Base-by-base conservation (phyloP, 2,329 filamentous ascomycete species). In the Claviceps humidiphila region DNA sequence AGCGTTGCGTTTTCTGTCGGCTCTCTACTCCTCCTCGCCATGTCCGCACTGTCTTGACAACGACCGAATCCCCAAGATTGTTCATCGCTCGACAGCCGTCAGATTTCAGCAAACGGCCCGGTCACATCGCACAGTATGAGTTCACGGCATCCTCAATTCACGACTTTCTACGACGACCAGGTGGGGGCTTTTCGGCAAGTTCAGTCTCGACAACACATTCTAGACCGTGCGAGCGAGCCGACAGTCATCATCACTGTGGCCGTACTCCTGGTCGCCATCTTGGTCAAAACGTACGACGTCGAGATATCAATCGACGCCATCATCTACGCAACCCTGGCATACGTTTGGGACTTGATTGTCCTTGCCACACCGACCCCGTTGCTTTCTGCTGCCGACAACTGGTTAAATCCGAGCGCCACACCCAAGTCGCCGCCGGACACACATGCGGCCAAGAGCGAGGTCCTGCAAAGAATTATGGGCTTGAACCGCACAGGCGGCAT, bases 331-430 rank as follows among this genome's bases (percentile, higher is more conserved):
- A 43, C 65, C 14, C 60, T 58, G 53, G 69, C 74, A 58, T 63
- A 81, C 50, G 61, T 81, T 40, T 87, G 84, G 82, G 77, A 85
- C 66, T 64, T 65, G 26, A 55, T 84, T 34, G 75, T 87, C 51
- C 72, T 73, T 56, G 49, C 77, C 37, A 74, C 75, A 14, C 85
- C 85, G 1, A 70, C 74, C 16, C 67, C 69, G 26, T 60, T 85
- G 1, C 65, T 87, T 39, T 76, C 80, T 66, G 68, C 74, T 51
- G 56, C 83, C 57, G 77, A 82, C 62, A 61, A 66, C 64, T 80
- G 70, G 74, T 73, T 77, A 56, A 73, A 71, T 62, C 74, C 69
- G 54, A 66, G 71, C 16, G 63, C 68, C 41, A 69, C 64, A 66
- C 67, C 55, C 57, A 62, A 63, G 62, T 63, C 60, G 54, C 67